phyloP scores from a whole-genome alignment of 768 basidiomycete species.

The Russula olivacea region DNA sequence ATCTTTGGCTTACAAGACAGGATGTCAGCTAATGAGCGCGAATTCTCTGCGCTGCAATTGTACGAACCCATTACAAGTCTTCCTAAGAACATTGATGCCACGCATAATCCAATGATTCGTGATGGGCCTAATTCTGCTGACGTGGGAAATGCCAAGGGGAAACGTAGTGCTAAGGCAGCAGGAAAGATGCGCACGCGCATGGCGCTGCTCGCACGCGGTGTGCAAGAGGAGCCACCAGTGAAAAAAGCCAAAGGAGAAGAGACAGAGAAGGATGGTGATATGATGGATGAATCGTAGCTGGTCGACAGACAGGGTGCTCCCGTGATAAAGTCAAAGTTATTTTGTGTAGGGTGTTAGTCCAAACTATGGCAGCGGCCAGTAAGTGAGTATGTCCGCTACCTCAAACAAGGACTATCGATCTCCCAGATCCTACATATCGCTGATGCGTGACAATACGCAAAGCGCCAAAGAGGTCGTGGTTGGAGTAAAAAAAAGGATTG shows the following conservation, averaged over 20 bases:
- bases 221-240: neutral
- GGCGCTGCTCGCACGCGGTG: conserved; percentile 16
- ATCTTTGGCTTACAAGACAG: neutral
- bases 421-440: conserved; percentile 18
- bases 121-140: conserved; percentile 26
- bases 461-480: conserved; percentile 17
- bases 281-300: conserved; percentile 18
- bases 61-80: conserved; percentile 52
- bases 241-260: conserved; percentile 5
- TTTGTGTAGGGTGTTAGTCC: conserved; percentile 15
- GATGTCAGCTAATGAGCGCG: conserved; percentile 42
- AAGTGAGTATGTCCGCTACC: conserved; percentile 12
- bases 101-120: conserved; percentile 39
- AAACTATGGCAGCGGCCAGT: conserved; percentile 25
- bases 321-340: neutral
- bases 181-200: conserved; percentile 27
- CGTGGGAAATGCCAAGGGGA: conserved; percentile 12
- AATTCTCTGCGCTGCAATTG: conserved; percentile 50
- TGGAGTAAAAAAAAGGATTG: neutral
- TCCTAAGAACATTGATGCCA: conserved; percentile 51
- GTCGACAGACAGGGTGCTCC: neutral
- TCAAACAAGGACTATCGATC: conserved; percentile 26
- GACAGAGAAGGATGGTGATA: neutral
- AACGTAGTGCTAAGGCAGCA: conserved; percentile 19
- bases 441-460: conserved; percentile 5